phyloP scores from a whole-genome alignment of 2,329 filamentous ascomycete species.

The Aspergillus aculeatus region DNA sequence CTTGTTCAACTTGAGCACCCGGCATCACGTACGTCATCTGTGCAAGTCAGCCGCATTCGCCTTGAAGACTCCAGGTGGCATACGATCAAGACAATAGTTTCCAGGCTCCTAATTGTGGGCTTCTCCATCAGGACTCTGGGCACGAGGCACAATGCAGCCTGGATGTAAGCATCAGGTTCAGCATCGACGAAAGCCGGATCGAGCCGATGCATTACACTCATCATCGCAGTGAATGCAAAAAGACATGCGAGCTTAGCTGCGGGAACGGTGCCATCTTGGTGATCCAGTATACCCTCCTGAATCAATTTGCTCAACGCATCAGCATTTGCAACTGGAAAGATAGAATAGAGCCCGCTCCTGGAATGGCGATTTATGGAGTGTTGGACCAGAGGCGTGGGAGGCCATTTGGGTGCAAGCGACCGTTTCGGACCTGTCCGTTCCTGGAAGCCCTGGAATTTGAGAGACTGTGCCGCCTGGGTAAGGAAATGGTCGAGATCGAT shows the following conservation, averaged over 20 bases:
- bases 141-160: constrained; percentile 21
- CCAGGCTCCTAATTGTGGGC: constrained; percentile 17
- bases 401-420: constrained; percentile 19
- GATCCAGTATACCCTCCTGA: constrained; percentile 12
- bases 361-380: constrained; percentile 21
- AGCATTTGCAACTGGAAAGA: constrained; percentile 24
- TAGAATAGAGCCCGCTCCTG: constrained; percentile 22
- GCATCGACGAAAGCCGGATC: constrained; percentile 20
- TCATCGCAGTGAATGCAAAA: constrained; percentile 24
- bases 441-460: constrained; percentile 8
- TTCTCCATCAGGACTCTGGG: constrained; percentile 24
- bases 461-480: constrained; percentile 14
- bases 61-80: not conserved
- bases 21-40: constrained; percentile 23
- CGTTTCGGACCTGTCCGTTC: constrained; percentile 4
- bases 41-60: not conserved
- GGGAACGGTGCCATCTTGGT: constrained; percentile 10
- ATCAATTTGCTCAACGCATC: constrained; percentile 14
- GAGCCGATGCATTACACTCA: constrained; percentile 25
- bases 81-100: constrained; percentile 24
- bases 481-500: constrained; percentile 25
- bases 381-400: constrained; percentile 14
- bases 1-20: constrained; percentile 22
- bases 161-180: constrained; percentile 24
- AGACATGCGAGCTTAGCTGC: constrained; percentile 20